These are phyloP conservation scores for Venustampulla echinocandica DNA, from an alignment of 495 filamentous ascomycete genomes.

Conservation along the genomic window DNA sequence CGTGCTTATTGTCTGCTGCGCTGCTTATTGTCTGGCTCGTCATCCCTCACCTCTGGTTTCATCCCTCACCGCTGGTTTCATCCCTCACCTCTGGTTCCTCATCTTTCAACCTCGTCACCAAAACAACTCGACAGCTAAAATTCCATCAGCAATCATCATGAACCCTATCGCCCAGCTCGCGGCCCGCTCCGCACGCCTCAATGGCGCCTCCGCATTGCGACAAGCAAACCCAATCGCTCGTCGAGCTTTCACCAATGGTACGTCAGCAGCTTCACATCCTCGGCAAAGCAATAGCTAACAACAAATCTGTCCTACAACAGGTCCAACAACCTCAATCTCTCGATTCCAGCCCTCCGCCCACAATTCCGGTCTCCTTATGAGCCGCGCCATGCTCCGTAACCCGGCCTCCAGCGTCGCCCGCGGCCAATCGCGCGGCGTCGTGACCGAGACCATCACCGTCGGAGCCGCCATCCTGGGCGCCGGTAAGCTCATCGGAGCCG, in stretches of 20 bases:
- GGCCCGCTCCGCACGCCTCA: conserved; percentile 16
- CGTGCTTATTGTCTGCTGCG: no score
- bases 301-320: not conserved
- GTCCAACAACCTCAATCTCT: conserved; percentile 14
- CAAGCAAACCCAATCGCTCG: conserved; percentile 17
- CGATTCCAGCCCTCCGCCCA: conserved; percentile 12
- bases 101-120: no score
- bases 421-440: conserved; percentile 21
- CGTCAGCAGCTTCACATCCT: conserved; percentile 2
- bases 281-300: conserved; percentile 6
- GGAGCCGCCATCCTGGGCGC: conserved; percentile 28
- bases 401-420: conserved; percentile 10
- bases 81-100: no score
- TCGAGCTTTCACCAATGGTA: conserved; percentile 18
- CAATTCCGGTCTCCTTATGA: conserved; percentile 12
- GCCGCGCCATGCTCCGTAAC: conserved; percentile 15
- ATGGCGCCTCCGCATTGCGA: conserved; percentile 11
- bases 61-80: no score
- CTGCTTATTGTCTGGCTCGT: no score
- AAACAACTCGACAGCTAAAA: no score
- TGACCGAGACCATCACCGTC: conserved; percentile 27
- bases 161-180: conserved; percentile 11
- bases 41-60: no score
- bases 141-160: conserved; percentile 17
- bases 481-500: conserved; percentile 32